Conservation (phyloP, 768 basidiomycete species). For the Cyathus striatus region DNA sequence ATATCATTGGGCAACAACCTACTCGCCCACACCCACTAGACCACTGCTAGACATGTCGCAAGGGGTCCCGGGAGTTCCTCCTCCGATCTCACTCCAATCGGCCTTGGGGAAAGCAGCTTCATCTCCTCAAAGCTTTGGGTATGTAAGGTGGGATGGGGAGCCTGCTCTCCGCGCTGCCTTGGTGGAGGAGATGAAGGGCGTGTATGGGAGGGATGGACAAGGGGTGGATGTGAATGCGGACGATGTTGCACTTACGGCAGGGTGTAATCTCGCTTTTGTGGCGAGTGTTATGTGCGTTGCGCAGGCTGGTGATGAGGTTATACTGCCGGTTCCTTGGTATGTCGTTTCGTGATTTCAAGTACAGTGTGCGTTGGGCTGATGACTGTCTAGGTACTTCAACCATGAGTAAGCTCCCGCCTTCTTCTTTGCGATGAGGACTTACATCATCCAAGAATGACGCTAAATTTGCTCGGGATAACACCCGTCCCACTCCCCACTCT, state of each 20-base stretch:
- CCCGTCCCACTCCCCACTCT: constrained; percentile 49
- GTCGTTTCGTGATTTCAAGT: constrained; percentile 2
- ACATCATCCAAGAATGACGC: constrained; percentile 47
- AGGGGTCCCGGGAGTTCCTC: constrained; percentile 66
- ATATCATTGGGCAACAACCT: constrained; percentile 48
- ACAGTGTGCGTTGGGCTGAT: not conserved
- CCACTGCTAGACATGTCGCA: constrained; percentile 71
- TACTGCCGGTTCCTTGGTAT: constrained; percentile 70
- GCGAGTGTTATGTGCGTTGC: constrained; percentile 58
- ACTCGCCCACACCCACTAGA: constrained; percentile 30
- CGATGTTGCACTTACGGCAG: constrained; percentile 66
- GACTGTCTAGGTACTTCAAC: constrained; percentile 52
- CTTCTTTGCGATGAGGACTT: not conserved
- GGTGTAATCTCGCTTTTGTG: constrained; percentile 72
- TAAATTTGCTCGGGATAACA: constrained; percentile 58
- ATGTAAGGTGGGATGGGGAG: constrained; percentile 59
- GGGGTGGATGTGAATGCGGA: constrained; percentile 42
- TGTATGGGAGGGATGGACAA: constrained; percentile 50
- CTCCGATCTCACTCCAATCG: constrained; percentile 44
- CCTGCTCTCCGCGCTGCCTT: constrained; percentile 42
- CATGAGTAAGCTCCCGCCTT: constrained; percentile 38
- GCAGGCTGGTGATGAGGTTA: constrained; percentile 65
- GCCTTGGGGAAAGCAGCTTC: constrained; percentile 41
- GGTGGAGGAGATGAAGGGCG: constrained; percentile 52
- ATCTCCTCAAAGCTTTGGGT: constrained; percentile 43